phyloP scores from a whole-genome alignment of 2,329 filamentous ascomycete species.

The Simplicillium aogashimaense region DNA sequence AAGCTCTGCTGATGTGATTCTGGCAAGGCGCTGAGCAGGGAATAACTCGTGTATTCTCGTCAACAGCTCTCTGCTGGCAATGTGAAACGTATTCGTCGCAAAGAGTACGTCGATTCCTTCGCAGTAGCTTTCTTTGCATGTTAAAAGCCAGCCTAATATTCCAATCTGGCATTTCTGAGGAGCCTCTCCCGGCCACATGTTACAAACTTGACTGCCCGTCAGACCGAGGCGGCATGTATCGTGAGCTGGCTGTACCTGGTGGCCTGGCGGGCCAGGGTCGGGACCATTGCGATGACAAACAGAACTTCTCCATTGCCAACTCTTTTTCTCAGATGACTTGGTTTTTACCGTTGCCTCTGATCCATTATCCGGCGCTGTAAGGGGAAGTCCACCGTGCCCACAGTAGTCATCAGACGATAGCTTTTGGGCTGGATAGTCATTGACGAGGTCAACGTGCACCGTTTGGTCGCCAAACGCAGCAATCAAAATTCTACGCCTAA shows the following conservation, averaged over 20 bases:
- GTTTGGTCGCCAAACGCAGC: constrained; percentile 13
- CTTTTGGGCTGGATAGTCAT: constrained; percentile 5
- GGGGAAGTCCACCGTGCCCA: constrained; percentile 1
- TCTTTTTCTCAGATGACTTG: constrained; percentile 4
- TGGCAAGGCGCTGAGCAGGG: not conserved
- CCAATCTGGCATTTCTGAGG: constrained; percentile 14
- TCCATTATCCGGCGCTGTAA: not conserved
- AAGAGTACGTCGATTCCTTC: constrained; percentile 8
- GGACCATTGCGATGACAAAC: constrained; percentile 14
- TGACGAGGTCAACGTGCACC: constrained; percentile 14
- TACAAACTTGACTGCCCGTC: constrained; percentile 7
- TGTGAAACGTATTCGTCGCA: constrained; percentile 7
- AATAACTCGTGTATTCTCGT: not conserved
- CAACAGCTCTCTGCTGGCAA: constrained; percentile 3
- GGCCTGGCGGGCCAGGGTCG: not conserved
- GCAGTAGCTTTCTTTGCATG: constrained; percentile 15
- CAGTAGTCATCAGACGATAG: not conserved
- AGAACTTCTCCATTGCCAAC: constrained; percentile 15
- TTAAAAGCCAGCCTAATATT: constrained; percentile 18
- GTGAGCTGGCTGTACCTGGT: constrained; percentile 8
- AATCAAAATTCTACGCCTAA: constrained; percentile 18
- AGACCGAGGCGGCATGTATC: constrained; percentile 11
- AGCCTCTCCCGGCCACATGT: constrained; percentile 11
- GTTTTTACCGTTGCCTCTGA: not conserved
- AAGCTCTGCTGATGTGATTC: not conserved